Evolutionary conservation across 2,329 filamentous ascomycete genomes (phyloP), one percentile per base, ranked within the genome.

Genomic region (Pezicula radicicola): DNA sequence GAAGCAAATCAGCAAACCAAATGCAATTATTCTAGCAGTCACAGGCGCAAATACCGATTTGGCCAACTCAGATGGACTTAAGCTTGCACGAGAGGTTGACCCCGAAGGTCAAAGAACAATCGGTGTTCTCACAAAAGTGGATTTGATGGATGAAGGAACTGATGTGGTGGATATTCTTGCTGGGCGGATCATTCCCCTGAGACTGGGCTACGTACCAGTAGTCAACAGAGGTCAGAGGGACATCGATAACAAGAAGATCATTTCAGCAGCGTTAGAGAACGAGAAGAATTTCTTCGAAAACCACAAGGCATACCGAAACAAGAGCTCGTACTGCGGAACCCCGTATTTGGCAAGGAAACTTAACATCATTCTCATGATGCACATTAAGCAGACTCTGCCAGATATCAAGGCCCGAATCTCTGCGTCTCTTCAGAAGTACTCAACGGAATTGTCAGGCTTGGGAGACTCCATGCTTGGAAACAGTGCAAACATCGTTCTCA

Each of bases 321-420:
- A 99, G 84, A 92, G 91, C 68, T 89, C 92, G 6, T 99, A 99
- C 79, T 99, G 94, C 72, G 94, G 94, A 70, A 99, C 94, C 3
- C 94, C 94, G 4, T 99, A 99, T 68, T 79, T 99, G 54, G 94
- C 94, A 4, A 86, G 93, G 62, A 99, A 99, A 75, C 83, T 99
- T 55, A 99, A 99, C 74, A 79, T 99, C 65, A 97, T 99, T 67
- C 81, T 99, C 62, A 97, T 99, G 93, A 99, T 99, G 94, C 94
- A 99, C 77, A 99, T 99, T 78, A 99, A 99, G 75, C 93, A 99
- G 76, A 99, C 94, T 1, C 82, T 99, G 13, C 94, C 94, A 39
- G 94, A 99, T 68, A 99, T 99, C 78, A 99, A 99, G 76, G 91
- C 89, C 13, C 88, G 95, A 58, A 99, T 99, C 63, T 83, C 89